Percentiles rank a stretch among this genome's conserved stretches.
Conservation (phyloP, 805 yeast species). For the Vanderwaltozyma yarrowii region DNA sequence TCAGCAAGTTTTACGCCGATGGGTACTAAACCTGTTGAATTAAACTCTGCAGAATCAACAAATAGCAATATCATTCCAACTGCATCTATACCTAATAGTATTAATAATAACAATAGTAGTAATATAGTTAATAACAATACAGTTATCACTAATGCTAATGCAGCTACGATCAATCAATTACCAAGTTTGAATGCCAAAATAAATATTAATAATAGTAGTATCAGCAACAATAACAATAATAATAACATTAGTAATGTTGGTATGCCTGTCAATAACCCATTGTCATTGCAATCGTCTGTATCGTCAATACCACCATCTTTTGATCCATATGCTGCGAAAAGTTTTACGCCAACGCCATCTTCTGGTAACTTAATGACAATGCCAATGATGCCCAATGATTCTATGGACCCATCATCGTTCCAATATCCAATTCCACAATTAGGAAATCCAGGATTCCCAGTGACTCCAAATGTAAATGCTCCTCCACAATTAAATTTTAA, state of each 20-base stretch:
- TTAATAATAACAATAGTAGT: conserved; percentile 1
- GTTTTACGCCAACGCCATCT: conserved; percentile 22
- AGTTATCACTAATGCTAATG: background rate
- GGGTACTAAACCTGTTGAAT: conserved; percentile 7
- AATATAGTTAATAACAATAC: conserved; percentile 2
- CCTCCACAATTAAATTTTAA: conserved; percentile 9
- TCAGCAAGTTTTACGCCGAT: conserved; percentile 47
- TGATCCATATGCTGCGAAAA: conserved; percentile 25
- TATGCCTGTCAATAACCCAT: too few species aligned
- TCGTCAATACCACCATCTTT: conserved; percentile 17
- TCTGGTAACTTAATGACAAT: conserved; percentile 15
- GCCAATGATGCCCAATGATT: background rate
- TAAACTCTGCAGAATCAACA: background rate
- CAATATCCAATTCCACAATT: conserved; percentile 1
- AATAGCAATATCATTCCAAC: background rate
- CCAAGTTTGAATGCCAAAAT: background rate
- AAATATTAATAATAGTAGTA: too few species aligned
- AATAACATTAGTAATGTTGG: background rate
- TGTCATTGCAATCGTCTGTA: conserved; percentile 4
- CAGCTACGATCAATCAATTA: background rate
- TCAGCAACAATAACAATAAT: background rate
- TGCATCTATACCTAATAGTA: background rate
- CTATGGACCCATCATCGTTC: background rate
- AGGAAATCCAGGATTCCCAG: conserved; percentile 1
- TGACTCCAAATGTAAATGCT: background rate